Evolutionary conservation across 2,329 filamentous ascomycete species (phyloP).

Genomic region (Penicillium frequentans): DNA sequence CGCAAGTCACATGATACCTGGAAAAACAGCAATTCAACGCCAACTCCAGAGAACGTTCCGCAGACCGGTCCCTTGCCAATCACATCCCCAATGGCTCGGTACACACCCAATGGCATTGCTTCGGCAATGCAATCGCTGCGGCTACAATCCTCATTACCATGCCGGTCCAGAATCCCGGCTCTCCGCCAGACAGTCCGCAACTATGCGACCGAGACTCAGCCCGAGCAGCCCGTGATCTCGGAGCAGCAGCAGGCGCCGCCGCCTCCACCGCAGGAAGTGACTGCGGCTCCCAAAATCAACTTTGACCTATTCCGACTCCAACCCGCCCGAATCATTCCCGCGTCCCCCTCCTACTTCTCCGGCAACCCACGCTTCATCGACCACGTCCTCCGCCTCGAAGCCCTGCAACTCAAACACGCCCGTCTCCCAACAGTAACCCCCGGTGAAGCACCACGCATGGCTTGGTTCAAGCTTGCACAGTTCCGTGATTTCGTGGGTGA

Average conservation of each 20-base stretch:
- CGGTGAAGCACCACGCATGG: conserved; percentile 67
- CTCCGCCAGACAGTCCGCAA: conserved; percentile 22
- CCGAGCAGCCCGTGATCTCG: neutral
- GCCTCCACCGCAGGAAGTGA: neutral
- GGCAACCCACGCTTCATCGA: conserved; percentile 84
- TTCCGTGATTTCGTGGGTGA: conserved; percentile 73
- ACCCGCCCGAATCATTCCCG: conserved; percentile 74
- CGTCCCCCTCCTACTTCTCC: conserved; percentile 93
- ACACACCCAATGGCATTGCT: conserved; percentile 35
- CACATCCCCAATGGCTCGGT: conserved; percentile 36
- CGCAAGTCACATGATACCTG: conserved; percentile 18
- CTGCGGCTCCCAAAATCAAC: conserved; percentile 37
- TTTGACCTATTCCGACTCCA: conserved; percentile 29
- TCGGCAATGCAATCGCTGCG: conserved; percentile 36
- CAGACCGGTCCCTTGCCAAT: conserved; percentile 1
- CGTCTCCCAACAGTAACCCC: conserved; percentile 68
- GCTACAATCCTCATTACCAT: conserved; percentile 31
- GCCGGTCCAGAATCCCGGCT: conserved; percentile 13
- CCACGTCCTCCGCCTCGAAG: conserved; percentile 71
- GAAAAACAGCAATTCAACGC: conserved; percentile 21
- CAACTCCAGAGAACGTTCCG: neutral
- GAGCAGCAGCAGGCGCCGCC: neutral
- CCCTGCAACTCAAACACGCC: conserved; percentile 69
- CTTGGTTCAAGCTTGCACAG: conserved; percentile 77
- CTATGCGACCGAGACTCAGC: conserved; percentile 29